These are phyloP conservation scores for Dovyalis caffra DNA, from an alignment of 345 rosid species.

Conservation along the genomic window DNA sequence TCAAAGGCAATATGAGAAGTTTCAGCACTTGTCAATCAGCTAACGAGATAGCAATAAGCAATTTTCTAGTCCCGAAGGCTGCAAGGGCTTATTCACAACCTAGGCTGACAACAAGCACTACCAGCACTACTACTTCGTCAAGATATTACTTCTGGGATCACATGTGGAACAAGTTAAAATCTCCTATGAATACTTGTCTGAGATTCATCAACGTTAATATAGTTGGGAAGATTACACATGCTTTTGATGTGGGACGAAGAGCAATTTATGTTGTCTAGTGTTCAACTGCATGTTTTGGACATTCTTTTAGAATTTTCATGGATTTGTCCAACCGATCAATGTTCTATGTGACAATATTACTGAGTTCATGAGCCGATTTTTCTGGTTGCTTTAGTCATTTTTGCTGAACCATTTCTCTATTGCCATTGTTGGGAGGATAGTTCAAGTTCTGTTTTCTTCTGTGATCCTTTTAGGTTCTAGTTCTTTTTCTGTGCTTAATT, in stretches of 20 bases:
- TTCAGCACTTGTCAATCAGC: background rate
- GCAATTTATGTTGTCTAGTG: background rate
- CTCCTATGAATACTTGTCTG: background rate
- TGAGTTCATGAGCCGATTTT: no score
- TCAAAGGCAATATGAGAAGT: background rate
- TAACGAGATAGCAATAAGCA: background rate
- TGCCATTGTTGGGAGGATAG: no score
- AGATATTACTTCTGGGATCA: background rate
- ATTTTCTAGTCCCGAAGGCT: background rate
- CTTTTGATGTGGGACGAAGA: background rate
- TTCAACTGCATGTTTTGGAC: background rate
- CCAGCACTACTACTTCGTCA: background rate
- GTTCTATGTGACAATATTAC: no score
- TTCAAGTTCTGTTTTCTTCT: background rate
- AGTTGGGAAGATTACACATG: background rate
- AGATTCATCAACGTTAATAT: background rate
- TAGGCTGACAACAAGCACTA: background rate
- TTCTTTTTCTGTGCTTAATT: no score
- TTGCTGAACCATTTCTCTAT: background rate
- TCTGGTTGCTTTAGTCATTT: background rate
- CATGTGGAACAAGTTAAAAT: background rate
- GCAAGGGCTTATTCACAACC: background rate
- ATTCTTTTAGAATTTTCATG: background rate
- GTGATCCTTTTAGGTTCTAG: background rate
- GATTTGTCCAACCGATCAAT: background rate